These are phyloP conservation scores for Ramularia collo-cygni DNA, from an alignment of 2,329 filamentous ascomycete genomes.

Conservation along the genomic window DNA sequence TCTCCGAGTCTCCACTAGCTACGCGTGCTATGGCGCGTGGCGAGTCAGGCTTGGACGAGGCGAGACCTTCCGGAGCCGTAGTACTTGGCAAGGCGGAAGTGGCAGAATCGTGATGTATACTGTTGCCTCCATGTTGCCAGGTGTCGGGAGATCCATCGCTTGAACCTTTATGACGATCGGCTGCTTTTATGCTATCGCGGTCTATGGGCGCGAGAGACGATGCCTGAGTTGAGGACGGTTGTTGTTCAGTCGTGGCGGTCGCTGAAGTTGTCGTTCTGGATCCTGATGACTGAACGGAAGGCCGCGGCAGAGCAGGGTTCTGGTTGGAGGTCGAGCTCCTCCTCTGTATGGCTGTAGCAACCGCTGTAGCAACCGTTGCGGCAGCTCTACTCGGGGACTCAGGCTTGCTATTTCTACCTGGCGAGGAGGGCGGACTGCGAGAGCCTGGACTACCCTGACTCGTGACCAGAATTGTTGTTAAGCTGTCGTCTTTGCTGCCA, in stretches of 20 bases:
- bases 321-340: conserved; percentile 15
- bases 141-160: background rate
- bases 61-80: conserved; percentile 10
- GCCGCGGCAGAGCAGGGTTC: conserved; percentile 11
- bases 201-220: conserved; percentile 29
- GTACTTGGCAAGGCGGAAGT: conserved; percentile 18
- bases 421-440: conserved; percentile 19
- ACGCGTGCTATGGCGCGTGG: conserved; percentile 19
- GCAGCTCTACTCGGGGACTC: conserved; percentile 14
- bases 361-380: conserved; percentile 6
- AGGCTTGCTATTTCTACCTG: conserved; percentile 12
- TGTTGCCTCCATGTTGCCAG: conserved; percentile 20
- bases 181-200: conserved; percentile 16
- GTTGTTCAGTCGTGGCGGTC: conserved; percentile 24
- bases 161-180: too few species aligned
- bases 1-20: conserved; percentile 21
- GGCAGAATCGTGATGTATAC: conserved; percentile 17
- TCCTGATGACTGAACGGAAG: conserved; percentile 26
- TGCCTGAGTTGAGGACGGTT: conserved; percentile 28
- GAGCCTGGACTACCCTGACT: conserved; percentile 23
- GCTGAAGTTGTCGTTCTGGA: conserved; percentile 30
- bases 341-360: conserved; percentile 11
- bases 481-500: conserved; percentile 31
- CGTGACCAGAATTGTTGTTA: conserved; percentile 31
- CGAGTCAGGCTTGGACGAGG: conserved; percentile 16